A percentile compares a stretch with the other conserved stretches of the same genome.
Evolutionary conservation across 352 stramenopile genomes (phyloP).

Genomic region (Pythium brachiatum): DNA sequence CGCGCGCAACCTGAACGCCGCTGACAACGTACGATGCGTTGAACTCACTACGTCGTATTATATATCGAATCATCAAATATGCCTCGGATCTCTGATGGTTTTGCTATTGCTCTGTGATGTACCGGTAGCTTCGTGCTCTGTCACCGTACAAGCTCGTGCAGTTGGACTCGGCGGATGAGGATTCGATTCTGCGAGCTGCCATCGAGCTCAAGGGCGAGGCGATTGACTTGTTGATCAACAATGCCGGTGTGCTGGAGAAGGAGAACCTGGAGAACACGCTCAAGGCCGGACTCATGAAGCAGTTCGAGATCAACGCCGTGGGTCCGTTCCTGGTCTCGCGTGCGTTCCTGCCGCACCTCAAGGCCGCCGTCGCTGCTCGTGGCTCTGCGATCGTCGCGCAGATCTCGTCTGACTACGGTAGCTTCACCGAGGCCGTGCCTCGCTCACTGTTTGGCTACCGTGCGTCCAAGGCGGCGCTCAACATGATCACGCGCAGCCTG

Average conservation of each 20-base stretch:
- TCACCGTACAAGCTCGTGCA: constrained; percentile 34
- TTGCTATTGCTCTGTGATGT: too few species aligned
- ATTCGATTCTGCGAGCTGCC: constrained; percentile 31
- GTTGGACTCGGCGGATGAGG: constrained; percentile 37
- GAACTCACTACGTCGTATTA: neutral
- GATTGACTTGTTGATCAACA: constrained; percentile 61
- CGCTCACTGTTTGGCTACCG: constrained; percentile 37
- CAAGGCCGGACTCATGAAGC: constrained; percentile 42
- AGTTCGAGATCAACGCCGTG: constrained; percentile 64
- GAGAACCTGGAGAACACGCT: constrained; percentile 25
- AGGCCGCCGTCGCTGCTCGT: constrained; percentile 17
- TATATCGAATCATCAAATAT: neutral
- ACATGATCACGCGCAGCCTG: constrained; percentile 38
- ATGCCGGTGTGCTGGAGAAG: constrained; percentile 37
- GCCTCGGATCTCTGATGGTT: too few species aligned
- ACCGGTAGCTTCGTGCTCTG: constrained; percentile 40
- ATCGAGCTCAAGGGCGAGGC: constrained; percentile 30
- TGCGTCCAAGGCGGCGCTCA: constrained; percentile 50
- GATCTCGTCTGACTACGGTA: constrained; percentile 26
- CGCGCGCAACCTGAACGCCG: constrained; percentile 16
- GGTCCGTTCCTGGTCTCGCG: constrained; percentile 50
- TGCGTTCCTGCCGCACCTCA: constrained; percentile 40
- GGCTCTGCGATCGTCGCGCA: constrained; percentile 25
- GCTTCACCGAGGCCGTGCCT: constrained; percentile 20
- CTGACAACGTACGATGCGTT: constrained; percentile 12